Percentiles rank a stretch among this genome's conserved stretches.
These are phyloP conservation scores for Yamadazyma ubonensis DNA, from an alignment of 805 yeast genomes.

Conservation along the genomic window DNA sequence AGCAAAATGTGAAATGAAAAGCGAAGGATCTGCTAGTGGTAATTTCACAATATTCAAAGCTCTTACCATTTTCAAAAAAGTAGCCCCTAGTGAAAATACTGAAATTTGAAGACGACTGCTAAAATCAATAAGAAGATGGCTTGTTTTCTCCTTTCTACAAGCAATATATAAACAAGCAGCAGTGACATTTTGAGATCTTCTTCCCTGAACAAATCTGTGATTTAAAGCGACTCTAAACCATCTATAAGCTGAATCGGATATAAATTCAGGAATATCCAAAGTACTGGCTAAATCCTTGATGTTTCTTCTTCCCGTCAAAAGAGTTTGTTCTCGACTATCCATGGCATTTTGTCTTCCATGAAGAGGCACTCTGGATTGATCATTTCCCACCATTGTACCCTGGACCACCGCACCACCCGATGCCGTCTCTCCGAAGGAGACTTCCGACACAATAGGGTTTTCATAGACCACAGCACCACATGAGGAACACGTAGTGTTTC, in stretches of 20 bases:
- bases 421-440: constrained; percentile 88
- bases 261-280: constrained; percentile 75
- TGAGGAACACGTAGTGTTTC: constrained; percentile 72
- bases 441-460: constrained; percentile 92
- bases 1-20: constrained; percentile 92
- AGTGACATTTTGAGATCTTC: constrained; percentile 90
- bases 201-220: constrained; percentile 93
- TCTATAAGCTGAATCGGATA: constrained; percentile 81
- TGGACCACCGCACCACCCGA: constrained; percentile 95
- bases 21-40: constrained; percentile 91
- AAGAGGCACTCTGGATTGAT: constrained; percentile 71
- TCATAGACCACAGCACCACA: constrained; percentile 93
- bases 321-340: constrained; percentile 87
- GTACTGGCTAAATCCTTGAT: constrained; percentile 79
- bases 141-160: constrained; percentile 86
- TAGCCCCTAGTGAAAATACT: constrained; percentile 93
- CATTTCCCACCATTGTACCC: constrained; percentile 89
- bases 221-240: constrained; percentile 88
- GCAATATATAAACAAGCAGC: constrained; percentile 95
- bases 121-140: constrained; percentile 94
- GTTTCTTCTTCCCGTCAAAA: constrained; percentile 77
- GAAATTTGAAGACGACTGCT: constrained; percentile 86
- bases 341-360: constrained; percentile 69
- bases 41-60: constrained; percentile 70
- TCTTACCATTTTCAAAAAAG: constrained; percentile 90